Evolutionary conservation across 2,329 filamentous ascomycete species (phyloP).

Genomic region (Colletotrichum sp.): DNA sequence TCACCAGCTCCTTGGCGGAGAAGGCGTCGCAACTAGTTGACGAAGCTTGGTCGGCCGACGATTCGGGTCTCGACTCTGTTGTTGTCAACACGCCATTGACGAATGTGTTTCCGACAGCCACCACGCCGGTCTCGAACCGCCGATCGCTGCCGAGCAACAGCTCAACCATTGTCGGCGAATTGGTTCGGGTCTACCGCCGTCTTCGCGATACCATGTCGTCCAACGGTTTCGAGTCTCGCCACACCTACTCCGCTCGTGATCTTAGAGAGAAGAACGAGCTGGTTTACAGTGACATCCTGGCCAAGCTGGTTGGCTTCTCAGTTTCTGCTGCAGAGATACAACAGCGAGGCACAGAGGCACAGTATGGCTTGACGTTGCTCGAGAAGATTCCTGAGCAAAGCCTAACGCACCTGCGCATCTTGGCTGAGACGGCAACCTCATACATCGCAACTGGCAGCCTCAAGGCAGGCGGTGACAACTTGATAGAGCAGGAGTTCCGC

Average conservation of each 20-base stretch:
- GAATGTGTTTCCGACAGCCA: conserved; percentile 44
- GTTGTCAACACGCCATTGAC: conserved; percentile 46
- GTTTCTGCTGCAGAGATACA: conserved; percentile 91
- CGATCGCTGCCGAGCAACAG: conserved; percentile 36
- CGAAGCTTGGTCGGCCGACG: conserved; percentile 45
- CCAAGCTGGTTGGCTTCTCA: conserved; percentile 77
- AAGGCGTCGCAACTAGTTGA: conserved; percentile 39
- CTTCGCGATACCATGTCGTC: conserved; percentile 62
- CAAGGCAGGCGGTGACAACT: conserved; percentile 62
- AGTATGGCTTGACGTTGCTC: conserved; percentile 75
- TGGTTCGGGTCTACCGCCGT: conserved; percentile 65
- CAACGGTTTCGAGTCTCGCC: conserved; percentile 54
- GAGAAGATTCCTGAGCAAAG: conserved; percentile 84
- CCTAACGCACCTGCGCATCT: conserved; percentile 84
- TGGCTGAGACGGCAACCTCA: conserved; percentile 86
- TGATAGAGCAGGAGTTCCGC: conserved; percentile 69
- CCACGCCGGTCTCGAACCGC: conserved; percentile 38
- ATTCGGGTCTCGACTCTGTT: conserved; percentile 35
- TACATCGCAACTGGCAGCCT: conserved; percentile 81
- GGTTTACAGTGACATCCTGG: conserved; percentile 62
- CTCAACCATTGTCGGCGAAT: conserved; percentile 51
- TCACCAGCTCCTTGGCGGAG: conserved; percentile 45
- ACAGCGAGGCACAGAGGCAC: conserved; percentile 81
- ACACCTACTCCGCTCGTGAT: conserved; percentile 33
- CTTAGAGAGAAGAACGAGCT: conserved; percentile 47